These are phyloP conservation scores for Styphnolobium japonicum DNA, from an alignment of 306 rosid genomes.

Conservation along the genomic window DNA sequence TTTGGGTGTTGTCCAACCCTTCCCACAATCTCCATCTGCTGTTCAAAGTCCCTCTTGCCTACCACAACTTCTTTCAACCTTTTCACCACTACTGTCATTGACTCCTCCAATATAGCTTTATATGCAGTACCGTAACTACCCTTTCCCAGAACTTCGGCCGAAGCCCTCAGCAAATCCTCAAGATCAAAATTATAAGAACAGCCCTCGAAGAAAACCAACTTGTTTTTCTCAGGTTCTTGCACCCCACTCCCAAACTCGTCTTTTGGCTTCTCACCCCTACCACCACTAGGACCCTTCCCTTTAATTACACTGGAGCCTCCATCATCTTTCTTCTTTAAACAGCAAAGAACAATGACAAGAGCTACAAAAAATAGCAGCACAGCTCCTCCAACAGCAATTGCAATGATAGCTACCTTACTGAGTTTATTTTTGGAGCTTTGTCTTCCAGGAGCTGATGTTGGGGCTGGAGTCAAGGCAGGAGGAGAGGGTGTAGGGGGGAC, in stretches of 20 bases:
- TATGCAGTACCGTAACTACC: conserved; percentile 88
- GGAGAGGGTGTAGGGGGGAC: conserved; percentile 53
- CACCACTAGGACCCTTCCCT: conserved; percentile 63
- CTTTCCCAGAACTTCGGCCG: conserved; percentile 88
- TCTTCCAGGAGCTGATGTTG: conserved; percentile 39
- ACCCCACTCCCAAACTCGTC: conserved; percentile 92
- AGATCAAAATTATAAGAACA: conserved; percentile 87
- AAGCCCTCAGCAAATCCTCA: conserved; percentile 81
- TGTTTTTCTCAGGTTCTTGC: conserved; percentile 86
- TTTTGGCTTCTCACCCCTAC: conserved; percentile 80
- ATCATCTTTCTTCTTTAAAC: conserved; percentile 48
- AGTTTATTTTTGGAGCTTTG: conserved; percentile 50
- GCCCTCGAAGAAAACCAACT: conserved; percentile 83
- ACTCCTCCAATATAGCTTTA: conserved; percentile 80
- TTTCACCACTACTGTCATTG: conserved; percentile 83
- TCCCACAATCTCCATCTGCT: conserved; percentile 78
- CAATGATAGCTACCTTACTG: conserved; percentile 64
- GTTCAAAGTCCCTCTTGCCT: conserved; percentile 77
- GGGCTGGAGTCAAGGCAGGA: conserved; percentile 39
- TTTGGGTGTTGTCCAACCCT: conserved; percentile 72
- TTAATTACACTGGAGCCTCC: conserved; percentile 39
- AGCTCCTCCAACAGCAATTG: conserved; percentile 77
- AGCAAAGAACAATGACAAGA: conserved; percentile 57
- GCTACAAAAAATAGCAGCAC: conserved; percentile 49
- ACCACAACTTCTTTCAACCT: conserved; percentile 87